A percentile compares a stretch with the other conserved stretches of the same genome.
phyloP scores from a whole-genome alignment of 2,329 filamentous ascomycete species.

The Phyllosticta capitalensis region DNA sequence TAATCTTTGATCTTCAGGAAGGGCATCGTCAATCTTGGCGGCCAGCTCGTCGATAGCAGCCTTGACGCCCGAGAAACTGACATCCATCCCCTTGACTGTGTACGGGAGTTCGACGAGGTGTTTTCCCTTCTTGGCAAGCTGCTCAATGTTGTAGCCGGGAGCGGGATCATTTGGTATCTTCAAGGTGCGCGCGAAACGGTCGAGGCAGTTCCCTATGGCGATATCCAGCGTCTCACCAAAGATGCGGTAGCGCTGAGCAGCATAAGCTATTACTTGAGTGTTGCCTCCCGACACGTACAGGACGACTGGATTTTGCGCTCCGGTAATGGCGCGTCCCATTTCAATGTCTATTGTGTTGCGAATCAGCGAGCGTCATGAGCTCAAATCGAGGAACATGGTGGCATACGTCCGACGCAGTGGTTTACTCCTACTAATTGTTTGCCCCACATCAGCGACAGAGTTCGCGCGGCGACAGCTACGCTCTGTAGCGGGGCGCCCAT shows the following conservation, averaged over 20 bases:
- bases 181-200: slow-evolving; percentile 86
- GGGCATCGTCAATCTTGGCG: slow-evolving; percentile 44
- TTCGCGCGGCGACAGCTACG: slow-evolving; percentile 77
- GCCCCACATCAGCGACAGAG: slow-evolving; percentile 72
- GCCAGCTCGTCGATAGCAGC: slow-evolving; percentile 75
- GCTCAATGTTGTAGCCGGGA: slow-evolving; percentile 96
- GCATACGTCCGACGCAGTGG: slow-evolving; percentile 79
- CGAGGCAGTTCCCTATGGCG: slow-evolving; percentile 93
- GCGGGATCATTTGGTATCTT: slow-evolving; percentile 92
- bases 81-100: slow-evolving; percentile 97
- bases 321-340: slow-evolving; percentile 91
- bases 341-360: slow-evolving; percentile 58
- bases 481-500: slow-evolving; percentile 91
- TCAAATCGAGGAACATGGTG: not conserved
- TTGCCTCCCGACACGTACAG: slow-evolving; percentile 94
- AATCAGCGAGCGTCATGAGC: not conserved
- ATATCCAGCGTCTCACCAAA: slow-evolving; percentile 98
- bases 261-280: slow-evolving; percentile 96
- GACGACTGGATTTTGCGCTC: slow-evolving; percentile 83
- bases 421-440: slow-evolving; percentile 92
- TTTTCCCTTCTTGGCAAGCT: slow-evolving; percentile 67
- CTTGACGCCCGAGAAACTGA: slow-evolving; percentile 87
- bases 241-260: slow-evolving; percentile 87
- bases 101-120: slow-evolving; percentile 82
- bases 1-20: slow-evolving; percentile 29